Percentiles rank a stretch among this genome's conserved stretches.
Conservation (phyloP, 148 eudicot species). For the Dianthus caryophyllus region DNA sequence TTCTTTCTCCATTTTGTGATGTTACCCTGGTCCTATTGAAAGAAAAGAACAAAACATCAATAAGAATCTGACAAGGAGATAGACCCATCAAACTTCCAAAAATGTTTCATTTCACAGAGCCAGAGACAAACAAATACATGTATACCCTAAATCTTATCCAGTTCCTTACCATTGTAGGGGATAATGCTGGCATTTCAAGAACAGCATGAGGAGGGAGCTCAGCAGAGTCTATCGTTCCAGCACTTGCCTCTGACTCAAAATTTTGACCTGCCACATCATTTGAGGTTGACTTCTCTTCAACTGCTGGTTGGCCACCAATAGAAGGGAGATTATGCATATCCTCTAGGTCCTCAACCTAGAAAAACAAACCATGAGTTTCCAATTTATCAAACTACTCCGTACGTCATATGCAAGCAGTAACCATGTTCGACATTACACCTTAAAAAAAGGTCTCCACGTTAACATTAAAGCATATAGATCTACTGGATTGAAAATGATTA, state of each 20-base stretch:
- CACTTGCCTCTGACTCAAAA: slow-evolving; percentile 34
- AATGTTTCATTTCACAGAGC: not conserved
- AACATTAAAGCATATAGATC: not conserved
- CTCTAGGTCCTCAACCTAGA: slow-evolving; percentile 77
- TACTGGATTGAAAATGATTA: not conserved
- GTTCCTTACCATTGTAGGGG: slow-evolving; percentile 83
- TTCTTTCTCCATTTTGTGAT: slow-evolving; percentile 78
- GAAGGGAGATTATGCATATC: slow-evolving; percentile 64
- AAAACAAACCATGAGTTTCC: not conserved
- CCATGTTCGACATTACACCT: not conserved
- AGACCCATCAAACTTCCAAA: slow-evolving; percentile 1
- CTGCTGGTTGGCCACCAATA: slow-evolving; percentile 39
- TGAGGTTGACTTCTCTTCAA: slow-evolving; percentile 34
- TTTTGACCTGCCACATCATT: slow-evolving; percentile 27
- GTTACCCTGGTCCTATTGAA: slow-evolving; percentile 68
- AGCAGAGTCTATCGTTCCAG: slow-evolving; percentile 44
- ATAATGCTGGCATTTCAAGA: slow-evolving; percentile 92
- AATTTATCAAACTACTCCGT: not conserved
- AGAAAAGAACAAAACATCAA: slow-evolving; percentile 11
- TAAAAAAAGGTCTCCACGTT: too few species aligned
- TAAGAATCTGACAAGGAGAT: slow-evolving; percentile 8
- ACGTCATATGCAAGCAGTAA: not conserved
- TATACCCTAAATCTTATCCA: not conserved
- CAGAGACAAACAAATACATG: not conserved
- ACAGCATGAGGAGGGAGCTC: slow-evolving; percentile 75